phyloP scores from a whole-genome alignment of 2,329 filamentous ascomycete species.

The Alternaria angustiovoidea region DNA sequence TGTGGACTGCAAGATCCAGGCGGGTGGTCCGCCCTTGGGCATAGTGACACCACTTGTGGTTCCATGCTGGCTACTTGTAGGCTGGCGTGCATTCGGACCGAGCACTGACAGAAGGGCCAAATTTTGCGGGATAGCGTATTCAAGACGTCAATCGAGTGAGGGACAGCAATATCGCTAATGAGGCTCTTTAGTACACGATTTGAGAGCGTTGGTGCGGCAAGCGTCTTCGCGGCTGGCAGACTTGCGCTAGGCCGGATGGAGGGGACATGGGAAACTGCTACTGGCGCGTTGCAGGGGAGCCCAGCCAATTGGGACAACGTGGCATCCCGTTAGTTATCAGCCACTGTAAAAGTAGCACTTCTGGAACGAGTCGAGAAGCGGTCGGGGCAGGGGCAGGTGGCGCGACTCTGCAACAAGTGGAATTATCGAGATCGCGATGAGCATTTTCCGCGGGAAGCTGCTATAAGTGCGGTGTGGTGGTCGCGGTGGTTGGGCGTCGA shows the following conservation, averaged over 20 bases:
- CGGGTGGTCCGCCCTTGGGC: conserved; percentile 1
- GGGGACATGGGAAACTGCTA: neutral
- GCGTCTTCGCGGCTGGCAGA: neutral
- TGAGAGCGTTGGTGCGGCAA: neutral
- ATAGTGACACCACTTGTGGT: conserved; percentile 9
- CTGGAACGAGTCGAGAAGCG: neutral
- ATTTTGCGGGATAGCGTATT: conserved; percentile 8
- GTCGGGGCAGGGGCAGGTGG: neutral
- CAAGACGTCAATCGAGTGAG: conserved; percentile 7
- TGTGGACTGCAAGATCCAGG: conserved; percentile 6
- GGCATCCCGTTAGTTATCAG: conserved; percentile 5
- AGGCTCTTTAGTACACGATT: conserved; percentile 4
- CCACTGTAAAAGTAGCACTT: neutral
- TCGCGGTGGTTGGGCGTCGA: neutral
- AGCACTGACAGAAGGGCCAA: neutral
- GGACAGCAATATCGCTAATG: conserved; percentile 1
- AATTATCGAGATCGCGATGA: neutral
- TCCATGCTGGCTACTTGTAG: conserved; percentile 4
- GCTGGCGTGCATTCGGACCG: conserved; percentile 1
- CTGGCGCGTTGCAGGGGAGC: neutral
- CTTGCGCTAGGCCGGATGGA: neutral
- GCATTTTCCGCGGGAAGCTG: neutral
- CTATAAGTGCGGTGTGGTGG: neutral
- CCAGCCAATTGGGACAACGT: conserved; percentile 14
- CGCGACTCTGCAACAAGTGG: neutral